A percentile compares a stretch with the other conserved stretches of the same genome.
These are phyloP conservation scores for Xylariomycetidae sp. DNA, from an alignment of 2,329 filamentous ascomycete species.

Conservation along the genomic window DNA sequence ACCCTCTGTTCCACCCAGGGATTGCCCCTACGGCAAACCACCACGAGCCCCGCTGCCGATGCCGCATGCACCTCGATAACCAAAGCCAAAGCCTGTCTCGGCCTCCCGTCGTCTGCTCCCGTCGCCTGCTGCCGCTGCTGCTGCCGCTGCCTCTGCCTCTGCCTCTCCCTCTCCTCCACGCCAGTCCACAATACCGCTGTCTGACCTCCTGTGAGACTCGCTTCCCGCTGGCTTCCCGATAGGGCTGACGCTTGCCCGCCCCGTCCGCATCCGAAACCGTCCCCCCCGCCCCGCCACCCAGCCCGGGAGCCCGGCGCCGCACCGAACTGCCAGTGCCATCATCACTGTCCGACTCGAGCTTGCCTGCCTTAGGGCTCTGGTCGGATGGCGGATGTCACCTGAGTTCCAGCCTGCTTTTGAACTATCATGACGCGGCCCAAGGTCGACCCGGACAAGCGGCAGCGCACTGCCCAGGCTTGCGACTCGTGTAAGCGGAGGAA, in stretches of 20 bases:
- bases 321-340: conserved; percentile 18
- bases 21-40: conserved; percentile 9
- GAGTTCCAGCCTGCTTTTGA: conserved; percentile 17
- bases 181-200: background rate
- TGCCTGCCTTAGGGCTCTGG: conserved; percentile 19
- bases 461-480: conserved; percentile 58
- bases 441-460: conserved; percentile 53
- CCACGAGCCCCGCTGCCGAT: conserved; percentile 14
- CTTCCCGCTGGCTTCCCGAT: conserved; percentile 19
- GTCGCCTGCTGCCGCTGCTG: background rate
- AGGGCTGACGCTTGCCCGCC: conserved; percentile 21
- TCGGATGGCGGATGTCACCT: conserved; percentile 30
- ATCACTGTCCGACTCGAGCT: conserved; percentile 19
- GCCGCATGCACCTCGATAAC: conserved; percentile 18
- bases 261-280: conserved; percentile 28
- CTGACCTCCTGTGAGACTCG: background rate
- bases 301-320: conserved; percentile 24
- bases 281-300: conserved; percentile 12
- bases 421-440: conserved; percentile 43
- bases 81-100: too few species aligned
- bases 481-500: conserved; percentile 60
- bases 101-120: background rate
- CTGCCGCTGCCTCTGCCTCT: background rate
- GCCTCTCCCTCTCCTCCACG: background rate
- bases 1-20: conserved; percentile 8